phyloP scores from a whole-genome alignment of 495 filamentous ascomycete genomes.

The Cercophora samala region DNA sequence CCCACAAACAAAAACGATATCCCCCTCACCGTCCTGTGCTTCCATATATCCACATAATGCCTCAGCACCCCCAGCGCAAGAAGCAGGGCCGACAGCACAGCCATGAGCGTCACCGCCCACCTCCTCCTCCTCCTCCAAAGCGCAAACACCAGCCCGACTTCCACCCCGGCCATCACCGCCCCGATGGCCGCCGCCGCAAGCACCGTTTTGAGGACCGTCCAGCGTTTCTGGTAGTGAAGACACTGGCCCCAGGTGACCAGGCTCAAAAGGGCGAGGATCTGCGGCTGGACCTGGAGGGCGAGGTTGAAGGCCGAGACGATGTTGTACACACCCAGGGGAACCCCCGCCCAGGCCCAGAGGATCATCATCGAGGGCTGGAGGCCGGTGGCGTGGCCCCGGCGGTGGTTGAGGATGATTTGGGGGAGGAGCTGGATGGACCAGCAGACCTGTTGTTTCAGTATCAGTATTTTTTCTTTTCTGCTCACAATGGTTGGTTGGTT shows the following conservation, averaged over 20 bases:
- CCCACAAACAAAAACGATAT: slow-evolving; percentile 65
- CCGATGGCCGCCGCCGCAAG: not conserved
- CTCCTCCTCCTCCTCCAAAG: not conserved
- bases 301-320: slow-evolving; percentile 60
- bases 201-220: not conserved
- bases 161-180: not conserved
- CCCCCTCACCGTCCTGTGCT: slow-evolving; percentile 53
- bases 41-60: slow-evolving; percentile 36
- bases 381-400: slow-evolving; percentile 55
- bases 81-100: slow-evolving; percentile 54
- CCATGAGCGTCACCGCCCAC: slow-evolving; percentile 61
- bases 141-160: not conserved
- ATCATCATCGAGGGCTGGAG: slow-evolving; percentile 65
- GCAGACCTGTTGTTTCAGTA: slow-evolving; percentile 15
- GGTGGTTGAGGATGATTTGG: slow-evolving; percentile 63
- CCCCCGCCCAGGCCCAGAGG: slow-evolving; percentile 61
- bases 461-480: too few relatives aligned
- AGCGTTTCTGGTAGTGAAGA: slow-evolving; percentile 52
- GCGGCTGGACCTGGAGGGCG: slow-evolving; percentile 58
- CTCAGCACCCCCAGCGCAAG: slow-evolving; percentile 49
- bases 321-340: slow-evolving; percentile 64
- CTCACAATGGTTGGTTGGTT: too few relatives aligned
- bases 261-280: slow-evolving; percentile 60
- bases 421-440: slow-evolving; percentile 53
- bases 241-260: slow-evolving; percentile 63